Base-by-base conservation (phyloP, 495 filamentous ascomycete species). In the Neurospora sp. region DNA sequence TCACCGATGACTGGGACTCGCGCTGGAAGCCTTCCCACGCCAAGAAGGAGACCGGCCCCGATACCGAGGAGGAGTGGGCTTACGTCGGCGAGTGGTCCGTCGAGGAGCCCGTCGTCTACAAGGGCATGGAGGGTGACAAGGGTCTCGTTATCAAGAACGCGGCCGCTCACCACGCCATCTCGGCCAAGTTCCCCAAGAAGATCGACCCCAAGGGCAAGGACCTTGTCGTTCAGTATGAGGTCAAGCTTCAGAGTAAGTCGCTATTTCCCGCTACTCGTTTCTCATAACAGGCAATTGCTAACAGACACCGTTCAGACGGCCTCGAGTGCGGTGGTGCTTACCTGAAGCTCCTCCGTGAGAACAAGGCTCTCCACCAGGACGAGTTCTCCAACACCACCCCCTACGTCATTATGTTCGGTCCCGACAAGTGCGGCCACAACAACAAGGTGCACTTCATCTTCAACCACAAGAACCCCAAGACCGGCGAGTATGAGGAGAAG, bases 391-490 rank as follows among this genome's bases (percentile, higher is more conserved):
- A 99, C 84, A 87, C 90, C 68, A 94, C 95, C 65, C 96, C 96
- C 44, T 99, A 99, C 81, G 92, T 99, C 75, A 96, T 99, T 86
- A 98, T 98, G 96, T 99, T 99, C 82, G 96, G 96, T 76, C 96
- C 96, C 79, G 96, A 99, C 86, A 99, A 98, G 90, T 99, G 96
- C 82, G 96, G 96, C 84, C 89, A 92, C 79, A 98, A 94, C 81
- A 99, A 99, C 90, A 98, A 98, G 91, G 93, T 99, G 72, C 96
- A 99, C 88, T 97, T 99, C 85, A 99, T 99, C 84, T 96, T 99
- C 91, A 95, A 96, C 81, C 96, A 98, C 92, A 99, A 98, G 92
- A 99, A 98, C 89, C 96, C 96, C 79, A 98, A 97, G 92, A 98
- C 94, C 69, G 94, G 96, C 83, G 95, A 98, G 83, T 99, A 99